Conservation (phyloP, 176 grass and related monocot species). For the Lolium perenne region DNA sequence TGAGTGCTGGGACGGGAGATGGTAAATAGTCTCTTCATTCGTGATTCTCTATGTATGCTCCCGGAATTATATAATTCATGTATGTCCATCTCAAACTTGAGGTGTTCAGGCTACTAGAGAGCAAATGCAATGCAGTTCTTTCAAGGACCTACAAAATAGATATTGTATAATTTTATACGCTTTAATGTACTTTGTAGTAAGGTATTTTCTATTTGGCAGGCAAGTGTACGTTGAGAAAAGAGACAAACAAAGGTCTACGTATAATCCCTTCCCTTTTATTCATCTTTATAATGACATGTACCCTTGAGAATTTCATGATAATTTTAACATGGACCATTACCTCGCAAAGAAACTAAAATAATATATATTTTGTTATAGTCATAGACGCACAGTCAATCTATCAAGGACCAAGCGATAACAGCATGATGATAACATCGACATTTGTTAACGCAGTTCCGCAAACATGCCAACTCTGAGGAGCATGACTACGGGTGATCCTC, state of each 20-base stretch:
- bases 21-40: constrained; percentile 49
- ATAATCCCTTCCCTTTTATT: not conserved
- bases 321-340: not conserved
- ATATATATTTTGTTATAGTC: not conserved
- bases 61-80: not conserved
- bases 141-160: not conserved
- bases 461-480: too few relatives aligned
- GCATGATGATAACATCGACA: too few relatives aligned
- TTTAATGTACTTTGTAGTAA: constrained; percentile 34
- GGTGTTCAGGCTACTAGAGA: too few relatives aligned
- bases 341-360: not conserved
- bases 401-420: too few relatives aligned
- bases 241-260: constrained; percentile 85
- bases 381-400: not conserved
- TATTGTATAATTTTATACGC: not conserved
- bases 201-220: constrained; percentile 48
- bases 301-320: too few relatives aligned
- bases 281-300: not conserved
- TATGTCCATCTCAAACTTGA: too few relatives aligned
- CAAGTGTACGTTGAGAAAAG: constrained; percentile 77
- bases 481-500: too few relatives aligned
- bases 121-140: not conserved
- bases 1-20: constrained; percentile 81
- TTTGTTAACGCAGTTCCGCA: too few relatives aligned
- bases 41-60: not conserved